Evolutionary conservation across 305 asterid genomes (phyloP).

Genomic region (Nicotiana rustica): DNA sequence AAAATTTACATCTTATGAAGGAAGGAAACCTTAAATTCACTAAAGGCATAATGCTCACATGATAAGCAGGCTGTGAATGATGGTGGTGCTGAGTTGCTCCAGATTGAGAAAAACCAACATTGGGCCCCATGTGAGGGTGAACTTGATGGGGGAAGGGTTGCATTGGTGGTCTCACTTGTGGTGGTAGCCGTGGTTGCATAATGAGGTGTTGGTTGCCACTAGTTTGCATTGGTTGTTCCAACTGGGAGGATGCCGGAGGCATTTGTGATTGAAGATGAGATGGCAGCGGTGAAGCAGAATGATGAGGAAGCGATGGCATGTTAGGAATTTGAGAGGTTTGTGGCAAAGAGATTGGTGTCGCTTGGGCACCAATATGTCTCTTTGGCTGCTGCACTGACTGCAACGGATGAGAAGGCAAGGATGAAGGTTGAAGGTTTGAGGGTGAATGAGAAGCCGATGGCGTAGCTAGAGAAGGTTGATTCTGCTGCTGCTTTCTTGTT

Average conservation of each 20-base stretch:
- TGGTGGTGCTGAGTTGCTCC: slow-evolving; percentile 75
- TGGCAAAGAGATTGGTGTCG: slow-evolving; percentile 57
- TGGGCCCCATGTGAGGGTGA: slow-evolving; percentile 75
- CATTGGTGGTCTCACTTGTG: slow-evolving; percentile 70
- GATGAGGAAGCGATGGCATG: slow-evolving; percentile 70
- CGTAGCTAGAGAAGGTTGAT: slow-evolving; percentile 49
- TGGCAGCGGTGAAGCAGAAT: slow-evolving; percentile 63
- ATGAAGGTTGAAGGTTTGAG: slow-evolving; percentile 57
- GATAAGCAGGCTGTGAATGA: slow-evolving; percentile 81
- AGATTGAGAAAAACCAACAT: slow-evolving; percentile 75
- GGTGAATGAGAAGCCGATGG: slow-evolving; percentile 58
- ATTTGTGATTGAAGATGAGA: slow-evolving; percentile 68
- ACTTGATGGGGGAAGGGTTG: slow-evolving; percentile 71
- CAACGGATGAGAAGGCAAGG: slow-evolving; percentile 63
- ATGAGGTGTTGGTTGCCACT: slow-evolving; percentile 68
- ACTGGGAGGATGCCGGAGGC: slow-evolving; percentile 63
- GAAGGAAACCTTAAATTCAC: not conserved
- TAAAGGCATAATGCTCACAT: slow-evolving; percentile 57
- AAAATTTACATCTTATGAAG: slow-evolving; percentile 31
- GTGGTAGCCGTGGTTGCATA: slow-evolving; percentile 73
- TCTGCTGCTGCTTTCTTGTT: slow-evolving; percentile 67
- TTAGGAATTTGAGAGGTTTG: slow-evolving; percentile 69
- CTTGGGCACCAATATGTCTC: slow-evolving; percentile 58
- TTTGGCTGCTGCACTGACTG: slow-evolving; percentile 64
- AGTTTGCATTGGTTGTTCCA: slow-evolving; percentile 76